These are phyloP conservation scores for Benincasa hispida DNA, from an alignment of 306 rosid genomes.

Conservation along the genomic window DNA sequence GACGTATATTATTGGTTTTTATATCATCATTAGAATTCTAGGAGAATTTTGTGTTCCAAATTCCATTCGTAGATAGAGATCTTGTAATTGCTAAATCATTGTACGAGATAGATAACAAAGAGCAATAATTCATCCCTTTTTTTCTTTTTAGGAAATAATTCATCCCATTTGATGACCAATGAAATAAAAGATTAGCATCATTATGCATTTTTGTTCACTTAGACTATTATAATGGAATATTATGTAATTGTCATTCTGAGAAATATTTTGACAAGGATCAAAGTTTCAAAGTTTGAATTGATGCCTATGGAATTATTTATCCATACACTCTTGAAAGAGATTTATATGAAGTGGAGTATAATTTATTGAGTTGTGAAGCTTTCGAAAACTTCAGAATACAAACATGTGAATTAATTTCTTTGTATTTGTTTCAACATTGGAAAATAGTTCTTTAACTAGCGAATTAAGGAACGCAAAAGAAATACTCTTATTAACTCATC, in stretches of 20 bases:
- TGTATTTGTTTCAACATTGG: not conserved
- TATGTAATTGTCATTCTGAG: not conserved
- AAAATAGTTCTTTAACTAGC: too few relatives aligned
- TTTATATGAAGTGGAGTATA: not conserved
- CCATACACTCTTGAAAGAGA: not conserved
- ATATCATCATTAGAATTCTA: slow-evolving; percentile 15
- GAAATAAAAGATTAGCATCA: not conserved
- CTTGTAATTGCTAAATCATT: slow-evolving; percentile 27
- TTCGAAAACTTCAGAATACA: too few relatives aligned
- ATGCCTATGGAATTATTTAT: not conserved
- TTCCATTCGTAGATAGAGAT: slow-evolving; percentile 34
- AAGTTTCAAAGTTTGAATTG: not conserved
- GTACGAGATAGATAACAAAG: not conserved
- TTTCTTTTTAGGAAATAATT: not conserved
- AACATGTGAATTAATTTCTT: too few relatives aligned
- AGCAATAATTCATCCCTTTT: slow-evolving; percentile 2
- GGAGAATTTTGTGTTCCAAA: slow-evolving; percentile 19
- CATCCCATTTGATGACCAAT: slow-evolving; percentile 4
- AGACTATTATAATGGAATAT: too few relatives aligned
- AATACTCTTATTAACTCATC: too few relatives aligned
- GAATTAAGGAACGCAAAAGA: too few relatives aligned
- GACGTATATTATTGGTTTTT: slow-evolving; percentile 20
- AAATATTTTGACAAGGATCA: not conserved
- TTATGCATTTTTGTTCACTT: not conserved
- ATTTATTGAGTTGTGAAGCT: not conserved